Percentiles rank a stretch among this genome's conserved stretches.
These are phyloP conservation scores for Trapa bicornis DNA, from an alignment of 345 rosid species.

Conservation along the genomic window DNA sequence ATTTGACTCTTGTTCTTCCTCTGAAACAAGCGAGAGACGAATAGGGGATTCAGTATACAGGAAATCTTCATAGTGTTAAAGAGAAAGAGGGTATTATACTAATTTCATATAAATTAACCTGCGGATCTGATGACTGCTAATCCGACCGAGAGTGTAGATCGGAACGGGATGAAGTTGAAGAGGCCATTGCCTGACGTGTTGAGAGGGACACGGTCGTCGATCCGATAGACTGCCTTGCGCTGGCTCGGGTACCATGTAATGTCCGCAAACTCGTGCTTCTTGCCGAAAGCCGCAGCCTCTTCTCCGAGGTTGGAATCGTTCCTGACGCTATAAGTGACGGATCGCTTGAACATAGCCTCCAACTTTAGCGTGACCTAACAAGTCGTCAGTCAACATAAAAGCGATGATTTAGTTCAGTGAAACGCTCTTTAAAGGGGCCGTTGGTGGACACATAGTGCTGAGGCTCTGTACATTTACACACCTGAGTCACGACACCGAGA, in stretches of 20 bases:
- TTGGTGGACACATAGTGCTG: too few relatives aligned
- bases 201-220: conserved; percentile 38
- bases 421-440: background rate
- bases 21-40: conserved; percentile 9
- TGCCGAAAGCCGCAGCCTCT: conserved; percentile 30
- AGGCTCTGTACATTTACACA: conserved; percentile 1
- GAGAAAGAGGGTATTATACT: too few relatives aligned
- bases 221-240: conserved; percentile 40
- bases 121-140: conserved; percentile 26
- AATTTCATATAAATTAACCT: conserved; percentile 13
- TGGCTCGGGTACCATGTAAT: conserved; percentile 60
- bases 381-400: background rate
- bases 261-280: conserved; percentile 59
- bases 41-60: background rate
- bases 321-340: conserved; percentile 25
- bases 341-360: conserved; percentile 58
- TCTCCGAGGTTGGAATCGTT: conserved; percentile 39
- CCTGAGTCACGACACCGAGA: conserved; percentile 78
- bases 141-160: conserved; percentile 23
- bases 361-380: conserved; percentile 45
- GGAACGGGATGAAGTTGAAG: conserved; percentile 39
- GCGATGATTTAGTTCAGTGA: background rate
- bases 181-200: conserved; percentile 44
- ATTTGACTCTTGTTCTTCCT: conserved; percentile 35
- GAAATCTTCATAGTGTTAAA: too few relatives aligned